These are phyloP conservation scores for Termitomyces sp. DNA, from an alignment of 768 basidiomycete species.

Conservation along the genomic window DNA sequence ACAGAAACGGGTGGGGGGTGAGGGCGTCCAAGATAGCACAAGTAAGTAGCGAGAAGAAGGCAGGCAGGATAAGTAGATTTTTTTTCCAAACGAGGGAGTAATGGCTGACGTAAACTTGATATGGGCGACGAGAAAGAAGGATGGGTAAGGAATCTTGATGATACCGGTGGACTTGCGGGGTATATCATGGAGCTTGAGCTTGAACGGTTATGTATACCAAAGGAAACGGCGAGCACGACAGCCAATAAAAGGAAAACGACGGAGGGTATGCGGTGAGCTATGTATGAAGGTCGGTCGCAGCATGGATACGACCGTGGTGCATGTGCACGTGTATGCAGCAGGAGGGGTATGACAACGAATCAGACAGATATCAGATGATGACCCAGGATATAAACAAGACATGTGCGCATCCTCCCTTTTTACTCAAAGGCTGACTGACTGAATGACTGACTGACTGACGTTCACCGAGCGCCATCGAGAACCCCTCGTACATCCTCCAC, in stretches of 20 bases:
- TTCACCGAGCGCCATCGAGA: constrained; percentile 76
- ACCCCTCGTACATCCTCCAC: constrained; percentile 92
- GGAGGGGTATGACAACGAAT: constrained; percentile 11
- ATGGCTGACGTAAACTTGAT: background rate
- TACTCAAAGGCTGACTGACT: background rate
- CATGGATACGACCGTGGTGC: constrained; percentile 1
- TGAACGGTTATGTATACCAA: constrained; percentile 17
- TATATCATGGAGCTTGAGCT: constrained; percentile 15
- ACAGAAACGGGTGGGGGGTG: constrained; percentile 5
- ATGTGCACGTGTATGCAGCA: background rate
- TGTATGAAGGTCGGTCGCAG: background rate
- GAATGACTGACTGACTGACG: too few relatives aligned
- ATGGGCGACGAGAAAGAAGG: background rate
- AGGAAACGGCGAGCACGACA: constrained; percentile 13
- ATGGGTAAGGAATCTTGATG: constrained; percentile 3
- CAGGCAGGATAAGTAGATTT: background rate
- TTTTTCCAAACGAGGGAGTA: constrained; percentile 5
- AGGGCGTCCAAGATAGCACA: constrained; percentile 6
- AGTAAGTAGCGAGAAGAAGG: too few relatives aligned
- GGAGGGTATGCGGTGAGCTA: background rate
- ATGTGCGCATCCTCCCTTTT: constrained; percentile 10
- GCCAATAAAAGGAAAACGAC: constrained; percentile 11
- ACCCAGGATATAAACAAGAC: constrained; percentile 11
- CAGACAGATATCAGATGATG: constrained; percentile 4
- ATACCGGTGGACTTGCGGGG: constrained; percentile 22